These are phyloP conservation scores for Populus pruinosa DNA, from an alignment of 345 rosid species.

Conservation along the genomic window DNA sequence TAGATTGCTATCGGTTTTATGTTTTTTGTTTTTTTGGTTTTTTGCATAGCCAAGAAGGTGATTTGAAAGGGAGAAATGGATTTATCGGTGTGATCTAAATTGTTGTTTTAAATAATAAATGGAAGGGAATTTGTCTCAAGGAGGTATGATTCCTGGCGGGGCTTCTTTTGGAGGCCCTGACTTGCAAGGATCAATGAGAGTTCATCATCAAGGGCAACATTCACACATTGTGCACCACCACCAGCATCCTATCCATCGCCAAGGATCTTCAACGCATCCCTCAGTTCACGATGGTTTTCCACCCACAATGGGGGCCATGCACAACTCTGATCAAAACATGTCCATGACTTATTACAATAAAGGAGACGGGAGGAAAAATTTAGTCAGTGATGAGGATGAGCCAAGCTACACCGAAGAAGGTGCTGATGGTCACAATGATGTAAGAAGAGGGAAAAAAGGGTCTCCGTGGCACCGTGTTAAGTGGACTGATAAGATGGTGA, in stretches of 20 bases:
- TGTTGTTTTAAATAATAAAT: constrained; percentile 25
- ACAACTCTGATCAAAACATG: constrained; percentile 51
- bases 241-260: constrained; percentile 46
- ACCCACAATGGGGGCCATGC: constrained; percentile 61
- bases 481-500: constrained; percentile 96
- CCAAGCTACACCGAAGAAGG: constrained; percentile 76
- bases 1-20: neutral
- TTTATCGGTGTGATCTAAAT: constrained; percentile 18
- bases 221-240: constrained; percentile 51
- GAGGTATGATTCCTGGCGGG: constrained; percentile 65
- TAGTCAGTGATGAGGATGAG: constrained; percentile 82
- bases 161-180: constrained; percentile 66
- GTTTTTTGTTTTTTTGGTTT: no score
- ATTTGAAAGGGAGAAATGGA: constrained; percentile 9
- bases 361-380: constrained; percentile 57
- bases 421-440: constrained; percentile 50
- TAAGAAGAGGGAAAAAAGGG: constrained; percentile 52
- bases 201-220: constrained; percentile 48
- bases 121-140: constrained; percentile 71
- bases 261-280: constrained; percentile 35
- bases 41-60: neutral
- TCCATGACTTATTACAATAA: constrained; percentile 45
- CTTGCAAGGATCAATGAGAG: constrained; percentile 61
- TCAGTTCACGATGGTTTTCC: constrained; percentile 63
- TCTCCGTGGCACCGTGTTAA: constrained; percentile 91